Evolutionary conservation across 2,329 filamentous ascomycete species (phyloP).

Genomic region (Sporothrix humicola): DNA sequence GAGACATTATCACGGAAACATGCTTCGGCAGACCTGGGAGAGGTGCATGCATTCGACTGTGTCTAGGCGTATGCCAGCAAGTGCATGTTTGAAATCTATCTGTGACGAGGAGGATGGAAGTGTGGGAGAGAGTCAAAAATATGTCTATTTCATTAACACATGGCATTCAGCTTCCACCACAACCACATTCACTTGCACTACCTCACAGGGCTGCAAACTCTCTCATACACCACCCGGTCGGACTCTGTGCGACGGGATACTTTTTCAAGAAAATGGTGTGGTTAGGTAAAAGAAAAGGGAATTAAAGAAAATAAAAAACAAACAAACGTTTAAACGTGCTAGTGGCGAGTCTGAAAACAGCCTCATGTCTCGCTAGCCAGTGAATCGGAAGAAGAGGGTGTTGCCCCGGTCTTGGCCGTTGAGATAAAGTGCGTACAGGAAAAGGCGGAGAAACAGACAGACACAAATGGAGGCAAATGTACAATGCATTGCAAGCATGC

Average conservation of each 20-base stretch:
- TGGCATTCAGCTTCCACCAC: too few relatives aligned
- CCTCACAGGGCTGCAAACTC: slow-evolving; percentile 12
- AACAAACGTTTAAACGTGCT: too few relatives aligned
- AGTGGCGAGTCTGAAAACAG: background rate
- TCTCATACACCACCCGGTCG: slow-evolving; percentile 16
- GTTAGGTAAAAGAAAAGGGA: background rate
- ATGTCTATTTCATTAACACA: too few relatives aligned
- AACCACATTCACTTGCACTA: too few relatives aligned
- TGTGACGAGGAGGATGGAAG: background rate
- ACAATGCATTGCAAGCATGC: background rate
- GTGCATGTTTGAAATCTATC: slow-evolving; percentile 14
- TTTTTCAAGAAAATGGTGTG: background rate
- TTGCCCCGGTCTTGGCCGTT: background rate
- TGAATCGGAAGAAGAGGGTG: background rate
- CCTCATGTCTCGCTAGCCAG: background rate
- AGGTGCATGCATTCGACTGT: background rate
- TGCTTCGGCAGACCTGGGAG: slow-evolving; percentile 4
- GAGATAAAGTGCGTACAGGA: background rate
- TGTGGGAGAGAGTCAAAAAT: too few relatives aligned
- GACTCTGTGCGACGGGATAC: background rate
- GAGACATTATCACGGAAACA: slow-evolving; percentile 14
- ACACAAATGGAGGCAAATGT: background rate
- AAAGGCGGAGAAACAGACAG: background rate
- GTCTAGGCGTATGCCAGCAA: too few relatives aligned
- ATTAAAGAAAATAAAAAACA: background rate